phyloP scores from a whole-genome alignment of 2,329 filamentous ascomycete genomes.

The Fusarium chaquense region DNA sequence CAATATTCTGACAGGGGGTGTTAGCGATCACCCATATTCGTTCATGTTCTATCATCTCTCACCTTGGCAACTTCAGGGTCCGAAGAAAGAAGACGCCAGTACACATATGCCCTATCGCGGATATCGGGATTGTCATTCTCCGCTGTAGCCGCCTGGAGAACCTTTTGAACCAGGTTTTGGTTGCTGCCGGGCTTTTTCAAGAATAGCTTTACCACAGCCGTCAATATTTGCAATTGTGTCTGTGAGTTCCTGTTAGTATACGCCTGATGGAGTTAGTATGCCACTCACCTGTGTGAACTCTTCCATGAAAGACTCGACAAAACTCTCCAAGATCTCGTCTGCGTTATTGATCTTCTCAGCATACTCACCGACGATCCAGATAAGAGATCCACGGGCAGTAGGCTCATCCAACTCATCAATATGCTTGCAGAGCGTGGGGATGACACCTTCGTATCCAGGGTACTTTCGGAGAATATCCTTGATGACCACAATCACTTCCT shows the following conservation, averaged over 20 bases:
- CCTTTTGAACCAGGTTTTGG: conserved; percentile 91
- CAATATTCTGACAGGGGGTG: conserved; percentile 69
- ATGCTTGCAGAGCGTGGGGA: conserved; percentile 93
- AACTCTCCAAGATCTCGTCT: conserved; percentile 90
- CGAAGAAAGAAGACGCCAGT: conserved; percentile 95
- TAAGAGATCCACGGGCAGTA: conserved; percentile 87
- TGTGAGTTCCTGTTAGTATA: conserved; percentile 53
- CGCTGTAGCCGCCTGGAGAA: conserved; percentile 89
- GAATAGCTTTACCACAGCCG: conserved; percentile 96
- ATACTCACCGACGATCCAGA: conserved; percentile 99
- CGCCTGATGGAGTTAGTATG: background rate
- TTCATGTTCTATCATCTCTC: conserved; percentile 38
- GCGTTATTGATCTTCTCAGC: conserved; percentile 99
- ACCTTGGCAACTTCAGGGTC: conserved; percentile 92
- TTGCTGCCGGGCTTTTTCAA: conserved; percentile 95
- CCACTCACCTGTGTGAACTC: conserved; percentile 88
- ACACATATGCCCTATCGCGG: conserved; percentile 95
- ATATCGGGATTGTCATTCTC: conserved; percentile 99
- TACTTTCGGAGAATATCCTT: conserved; percentile 99
- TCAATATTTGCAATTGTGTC: conserved; percentile 98
- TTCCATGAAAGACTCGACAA: conserved; percentile 94
- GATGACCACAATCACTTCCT: conserved; percentile 98
- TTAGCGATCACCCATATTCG: conserved; percentile 5
- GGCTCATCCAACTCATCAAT: conserved; percentile 98
- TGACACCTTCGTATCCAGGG: conserved; percentile 97